Percentiles rank a stretch among this genome's conserved stretches.
Conservation (phyloP, 805 yeast genomes). For the Hagleromyces aurorensis region DNA sequence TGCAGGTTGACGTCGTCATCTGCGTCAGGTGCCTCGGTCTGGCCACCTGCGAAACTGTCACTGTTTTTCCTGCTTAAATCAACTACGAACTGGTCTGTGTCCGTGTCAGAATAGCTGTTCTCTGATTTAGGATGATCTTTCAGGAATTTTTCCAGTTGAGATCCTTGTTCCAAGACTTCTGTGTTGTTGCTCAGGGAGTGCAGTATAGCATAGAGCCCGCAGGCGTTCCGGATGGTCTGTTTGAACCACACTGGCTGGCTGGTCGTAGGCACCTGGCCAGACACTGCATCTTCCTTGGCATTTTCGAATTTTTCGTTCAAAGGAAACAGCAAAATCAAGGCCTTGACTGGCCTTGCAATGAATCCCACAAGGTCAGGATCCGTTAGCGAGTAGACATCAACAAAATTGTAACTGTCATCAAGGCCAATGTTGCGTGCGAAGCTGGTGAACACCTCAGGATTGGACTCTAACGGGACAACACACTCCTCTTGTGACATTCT, state of each 20-base stretch:
- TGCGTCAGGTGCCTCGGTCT: conserved; percentile 60
- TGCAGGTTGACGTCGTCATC: conserved; percentile 54
- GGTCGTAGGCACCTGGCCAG: no score
- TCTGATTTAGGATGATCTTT: conserved; percentile 14
- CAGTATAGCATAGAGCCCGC: conserved; percentile 85
- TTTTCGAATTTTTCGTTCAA: conserved; percentile 54
- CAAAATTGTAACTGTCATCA: conserved; percentile 49
- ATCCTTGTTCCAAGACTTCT: conserved; percentile 17
- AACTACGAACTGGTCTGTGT: conserved; percentile 29
- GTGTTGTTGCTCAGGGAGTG: conserved; percentile 46
- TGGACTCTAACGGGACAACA: conserved; percentile 84
- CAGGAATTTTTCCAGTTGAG: conserved; percentile 17
- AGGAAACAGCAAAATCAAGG: conserved; percentile 78
- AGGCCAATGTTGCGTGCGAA: conserved; percentile 67
- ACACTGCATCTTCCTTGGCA: conserved; percentile 4
- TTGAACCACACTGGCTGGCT: conserved; percentile 56
- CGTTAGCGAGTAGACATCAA: conserved; percentile 77
- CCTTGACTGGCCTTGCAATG: conserved; percentile 72
- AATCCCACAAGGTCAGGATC: conserved; percentile 77
- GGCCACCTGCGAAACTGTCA: conserved; percentile 38
- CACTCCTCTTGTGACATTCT: conserved; percentile 20
- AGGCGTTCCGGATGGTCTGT: conserved; percentile 81
- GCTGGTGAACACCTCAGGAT: conserved; percentile 72
- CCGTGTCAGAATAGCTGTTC: conserved; percentile 40
- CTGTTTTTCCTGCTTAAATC: conserved; percentile 16